Conservation (phyloP, 257 asterid genomes). For the Lithospermum erythrorhizon region DNA sequence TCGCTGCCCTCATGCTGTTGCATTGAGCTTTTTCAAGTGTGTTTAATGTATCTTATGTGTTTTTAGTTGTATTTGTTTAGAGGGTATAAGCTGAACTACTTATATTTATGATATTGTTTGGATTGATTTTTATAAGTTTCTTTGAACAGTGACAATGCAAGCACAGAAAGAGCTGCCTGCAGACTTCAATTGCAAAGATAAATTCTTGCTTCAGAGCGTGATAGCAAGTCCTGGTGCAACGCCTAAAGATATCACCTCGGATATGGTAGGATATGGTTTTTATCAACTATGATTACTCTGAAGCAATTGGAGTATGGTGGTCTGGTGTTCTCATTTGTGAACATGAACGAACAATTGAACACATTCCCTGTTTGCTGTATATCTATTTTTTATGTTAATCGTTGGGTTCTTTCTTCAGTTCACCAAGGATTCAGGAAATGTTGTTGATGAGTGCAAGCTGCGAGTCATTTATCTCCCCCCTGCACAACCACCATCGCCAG, state of each 20-base stretch:
- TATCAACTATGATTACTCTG: no score
- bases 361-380: not conserved
- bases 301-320: not conserved
- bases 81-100: no score
- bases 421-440: constrained; percentile 45
- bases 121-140: no score
- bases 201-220: constrained; percentile 68
- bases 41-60: not conserved
- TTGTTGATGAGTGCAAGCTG: constrained; percentile 65
- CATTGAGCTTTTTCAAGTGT: no score
- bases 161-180: constrained; percentile 72
- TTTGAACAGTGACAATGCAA: constrained; percentile 57
- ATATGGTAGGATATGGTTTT: constrained; percentile 28
- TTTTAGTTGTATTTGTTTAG: constrained; percentile 7
- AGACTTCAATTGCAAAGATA: constrained; percentile 70
- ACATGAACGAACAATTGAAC: not conserved
- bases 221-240: constrained; percentile 36
- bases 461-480: constrained; percentile 61
- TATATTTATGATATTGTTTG: no score
- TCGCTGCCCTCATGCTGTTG: no score
- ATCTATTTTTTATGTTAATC: not conserved
- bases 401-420: constrained; percentile 32
- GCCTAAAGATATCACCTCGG: constrained; percentile 55
- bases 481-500: constrained; percentile 67
- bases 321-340: not conserved